Conservation (phyloP, 345 rosid genomes). For the Lagerstroemia speciosa region DNA sequence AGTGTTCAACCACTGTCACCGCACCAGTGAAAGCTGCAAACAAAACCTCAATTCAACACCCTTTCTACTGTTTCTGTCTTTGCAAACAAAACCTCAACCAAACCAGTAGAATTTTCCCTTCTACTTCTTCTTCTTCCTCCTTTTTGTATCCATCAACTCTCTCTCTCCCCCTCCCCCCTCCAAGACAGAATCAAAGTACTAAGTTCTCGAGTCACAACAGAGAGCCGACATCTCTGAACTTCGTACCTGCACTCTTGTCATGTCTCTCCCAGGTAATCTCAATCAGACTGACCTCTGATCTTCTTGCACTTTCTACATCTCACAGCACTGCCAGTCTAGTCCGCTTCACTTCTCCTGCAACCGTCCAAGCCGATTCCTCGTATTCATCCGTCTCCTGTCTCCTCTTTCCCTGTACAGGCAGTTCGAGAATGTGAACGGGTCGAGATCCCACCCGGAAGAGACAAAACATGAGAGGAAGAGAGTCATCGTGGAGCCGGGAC, state of each 20-base stretch:
- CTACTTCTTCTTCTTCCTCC: not conserved
- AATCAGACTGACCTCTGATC: conserved; percentile 1
- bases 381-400: not conserved
- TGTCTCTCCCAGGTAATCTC: conserved; percentile 15
- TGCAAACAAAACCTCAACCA: not conserved
- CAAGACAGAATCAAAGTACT: not conserved
- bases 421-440: not conserved
- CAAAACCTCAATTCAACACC: not conserved
- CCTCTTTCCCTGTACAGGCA: not conserved
- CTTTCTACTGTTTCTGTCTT: too few species aligned
- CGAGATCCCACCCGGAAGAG: not conserved
- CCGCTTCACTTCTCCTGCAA: conserved; percentile 2
- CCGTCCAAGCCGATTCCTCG: too few species aligned
- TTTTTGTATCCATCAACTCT: not conserved
- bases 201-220: not conserved
- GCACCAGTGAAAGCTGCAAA: too few species aligned
- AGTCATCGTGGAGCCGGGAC: conserved; percentile 11
- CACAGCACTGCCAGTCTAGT: not conserved
- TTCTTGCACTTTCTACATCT: not conserved
- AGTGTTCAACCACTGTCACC: too few species aligned
- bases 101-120: not conserved
- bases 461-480: not conserved
- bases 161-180: not conserved
- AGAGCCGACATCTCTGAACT: conserved; percentile 37
- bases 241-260: conserved; percentile 21